Evolutionary conservation across 2,329 filamentous ascomycete species (phyloP), one percentile per base, ranked within the genome.

Genomic region (Chaetomiaceae sp.): DNA sequence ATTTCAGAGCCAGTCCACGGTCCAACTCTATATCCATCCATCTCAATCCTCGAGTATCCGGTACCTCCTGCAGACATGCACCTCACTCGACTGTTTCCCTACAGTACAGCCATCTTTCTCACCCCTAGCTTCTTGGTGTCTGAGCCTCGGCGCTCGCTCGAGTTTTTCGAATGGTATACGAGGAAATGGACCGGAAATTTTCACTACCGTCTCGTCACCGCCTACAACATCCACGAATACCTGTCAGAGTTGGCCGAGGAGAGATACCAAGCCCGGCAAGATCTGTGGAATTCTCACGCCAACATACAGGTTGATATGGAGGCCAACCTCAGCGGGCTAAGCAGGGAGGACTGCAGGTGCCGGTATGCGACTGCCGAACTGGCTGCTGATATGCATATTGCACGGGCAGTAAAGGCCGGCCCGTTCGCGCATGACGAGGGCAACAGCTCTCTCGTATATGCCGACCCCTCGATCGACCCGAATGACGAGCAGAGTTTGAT

Each of bases 401-500:
- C 67, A 13, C 66, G 65, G 14, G 47, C 58, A 4, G 8, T 56
- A 2, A 42, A 41, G 14, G 36, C 45, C 6, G 54, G 60, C 6
- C 41, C 53, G 3, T 57, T 51, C 13, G 64, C 58, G 11, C 62
- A 67, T 20, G 64, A 67, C 29, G 69, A 71, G 51, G 66, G 70
- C 5, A 57, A 62, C 6, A 65, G 62, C 20, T 68, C 73, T 3
- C 60, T 84, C 5, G 62, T 77, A 2, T 75, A 73, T 62, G 77
- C 76, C 0, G 73, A 74, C 13, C 60, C 69, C 3, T 64, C 58
- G 1, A 78, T 85, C 41, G 75, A 82, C 51, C 70, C 74, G 0
- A 78, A 80, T 50, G 81, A 85, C 55, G 82, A 86, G 61, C 78
- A 83, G 61, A 82, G 77, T 52, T 67, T 86, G 25, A 74, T 85